Conservation (phyloP, 371 early-diverging fungal species). For the Saksenaea oblongispora region DNA sequence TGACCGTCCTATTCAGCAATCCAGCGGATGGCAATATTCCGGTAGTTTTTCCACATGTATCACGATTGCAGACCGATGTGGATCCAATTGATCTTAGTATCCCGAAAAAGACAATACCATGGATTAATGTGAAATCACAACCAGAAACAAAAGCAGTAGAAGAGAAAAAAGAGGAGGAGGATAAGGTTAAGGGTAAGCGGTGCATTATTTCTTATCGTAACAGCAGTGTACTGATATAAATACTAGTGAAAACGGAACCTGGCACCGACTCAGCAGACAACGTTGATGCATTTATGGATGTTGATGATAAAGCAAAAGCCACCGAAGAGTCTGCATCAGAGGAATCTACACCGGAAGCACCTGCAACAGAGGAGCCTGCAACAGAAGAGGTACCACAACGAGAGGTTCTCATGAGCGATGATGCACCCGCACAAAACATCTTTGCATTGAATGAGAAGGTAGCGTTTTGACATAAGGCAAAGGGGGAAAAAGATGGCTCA, state of each 20-base stretch:
- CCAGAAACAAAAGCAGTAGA: constrained; percentile 3
- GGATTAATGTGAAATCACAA: constrained; percentile 26
- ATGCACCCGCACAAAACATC: constrained; percentile 46
- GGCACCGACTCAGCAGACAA: neutral
- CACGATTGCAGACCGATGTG: constrained; percentile 37
- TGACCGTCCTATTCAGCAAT: constrained; percentile 30
- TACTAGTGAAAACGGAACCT: constrained; percentile 15
- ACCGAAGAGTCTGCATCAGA: neutral
- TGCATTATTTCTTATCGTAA: neutral
- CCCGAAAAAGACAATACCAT: constrained; percentile 26
- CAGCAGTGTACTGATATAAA: neutral
- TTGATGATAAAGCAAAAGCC: constrained; percentile 4
- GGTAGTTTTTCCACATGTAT: constrained; percentile 36
- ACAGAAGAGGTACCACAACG: constrained; percentile 3
- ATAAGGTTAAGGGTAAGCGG: neutral
- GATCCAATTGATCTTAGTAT: constrained; percentile 42
- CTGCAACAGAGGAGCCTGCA: constrained; percentile 19
- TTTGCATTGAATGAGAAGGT: constrained; percentile 39
- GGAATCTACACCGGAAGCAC: constrained; percentile 6
- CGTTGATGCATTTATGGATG: neutral
- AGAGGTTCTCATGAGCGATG: constrained; percentile 38
- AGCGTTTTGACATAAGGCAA: neutral
- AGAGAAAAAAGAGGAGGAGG: constrained; percentile 13
- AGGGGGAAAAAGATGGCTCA: neutral
- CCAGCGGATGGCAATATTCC: constrained; percentile 27